Percentiles rank a stretch among this genome's conserved stretches.
These are phyloP conservation scores for Crithidia acanthocephali DNA, from an alignment of 208 protist genomes.

Conservation along the genomic window DNA sequence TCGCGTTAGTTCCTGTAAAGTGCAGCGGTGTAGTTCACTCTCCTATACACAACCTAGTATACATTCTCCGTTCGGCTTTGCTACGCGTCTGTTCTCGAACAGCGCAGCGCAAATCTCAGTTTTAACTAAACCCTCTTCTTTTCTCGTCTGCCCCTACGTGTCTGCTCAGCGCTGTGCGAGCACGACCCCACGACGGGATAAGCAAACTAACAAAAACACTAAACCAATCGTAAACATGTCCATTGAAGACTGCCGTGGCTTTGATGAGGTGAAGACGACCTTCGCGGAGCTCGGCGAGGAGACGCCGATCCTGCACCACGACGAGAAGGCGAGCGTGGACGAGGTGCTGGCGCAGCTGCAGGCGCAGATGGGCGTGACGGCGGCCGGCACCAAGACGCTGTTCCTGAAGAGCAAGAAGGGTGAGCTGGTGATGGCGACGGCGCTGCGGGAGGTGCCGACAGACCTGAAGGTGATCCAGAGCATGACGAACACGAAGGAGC, in stretches of 20 bases:
- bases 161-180: not conserved
- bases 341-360: constrained; percentile 33
- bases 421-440: constrained; percentile 80
- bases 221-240: constrained; percentile 37
- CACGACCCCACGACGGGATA: not conserved
- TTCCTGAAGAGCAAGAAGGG: constrained; percentile 93
- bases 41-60: not conserved
- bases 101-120: not conserved
- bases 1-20: not conserved
- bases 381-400: constrained; percentile 80
- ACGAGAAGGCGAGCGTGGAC: constrained; percentile 76
- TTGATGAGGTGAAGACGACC: constrained; percentile 57
- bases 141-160: not conserved
- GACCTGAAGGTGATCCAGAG: constrained; percentile 84
- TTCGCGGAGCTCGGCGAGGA: constrained; percentile 51
- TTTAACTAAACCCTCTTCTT: constrained; percentile 3
- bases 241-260: constrained; percentile 56
- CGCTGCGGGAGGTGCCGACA: constrained; percentile 70
- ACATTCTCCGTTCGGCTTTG: not conserved
- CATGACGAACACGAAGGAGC: constrained; percentile 68
- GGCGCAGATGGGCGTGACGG: constrained; percentile 8
- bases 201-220: not conserved
- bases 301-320: constrained; percentile 66
- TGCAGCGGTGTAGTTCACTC: not conserved
- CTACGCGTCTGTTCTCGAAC: not conserved